phyloP scores from a whole-genome alignment of 2,329 filamentous ascomycete genomes.

The Magnaporthiopsis incrustans region DNA sequence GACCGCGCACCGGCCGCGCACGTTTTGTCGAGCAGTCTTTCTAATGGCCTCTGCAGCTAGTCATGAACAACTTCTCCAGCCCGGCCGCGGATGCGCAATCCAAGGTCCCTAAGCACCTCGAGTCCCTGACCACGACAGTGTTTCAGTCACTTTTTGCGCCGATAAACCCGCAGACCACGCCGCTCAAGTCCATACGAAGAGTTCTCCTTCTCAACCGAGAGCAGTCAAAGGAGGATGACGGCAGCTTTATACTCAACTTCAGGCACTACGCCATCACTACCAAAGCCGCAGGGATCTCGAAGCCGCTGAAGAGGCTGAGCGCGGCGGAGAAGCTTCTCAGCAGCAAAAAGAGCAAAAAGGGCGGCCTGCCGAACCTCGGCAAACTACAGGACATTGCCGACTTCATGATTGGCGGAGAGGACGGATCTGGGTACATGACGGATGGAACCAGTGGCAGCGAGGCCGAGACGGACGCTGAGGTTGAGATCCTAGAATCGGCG shows the following conservation, averaged over 20 bases:
- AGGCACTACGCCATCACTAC: conserved; percentile 94
- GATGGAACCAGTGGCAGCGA: conserved; percentile 82
- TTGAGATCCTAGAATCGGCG: conserved; percentile 67
- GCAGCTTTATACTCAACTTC: conserved; percentile 75
- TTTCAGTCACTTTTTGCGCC: conserved; percentile 96
- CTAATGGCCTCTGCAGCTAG: conserved; percentile 45
- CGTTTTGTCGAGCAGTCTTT: not conserved
- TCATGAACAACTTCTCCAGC: conserved; percentile 95
- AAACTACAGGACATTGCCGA: conserved; percentile 90
- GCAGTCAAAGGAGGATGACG: conserved; percentile 46
- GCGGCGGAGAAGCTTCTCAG: conserved; percentile 72
- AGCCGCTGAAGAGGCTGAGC: conserved; percentile 73
- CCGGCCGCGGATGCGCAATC: conserved; percentile 51
- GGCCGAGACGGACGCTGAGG: conserved; percentile 87
- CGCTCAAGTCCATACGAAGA: conserved; percentile 84
- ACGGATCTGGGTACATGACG: conserved; percentile 74
- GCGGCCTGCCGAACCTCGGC: conserved; percentile 76
- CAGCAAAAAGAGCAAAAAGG: conserved; percentile 53
- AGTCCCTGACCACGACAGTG: conserved; percentile 83
- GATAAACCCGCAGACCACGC: conserved; percentile 85
- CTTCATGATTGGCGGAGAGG: conserved; percentile 79
- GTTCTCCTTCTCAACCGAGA: conserved; percentile 88
- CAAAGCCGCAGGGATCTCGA: conserved; percentile 75
- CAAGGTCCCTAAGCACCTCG: conserved; percentile 85
- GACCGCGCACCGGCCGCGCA: not conserved